Evolutionary conservation across 2,329 filamentous ascomycete genomes (phyloP).

Genomic region (Dryadomyces quercus-mongolicae): DNA sequence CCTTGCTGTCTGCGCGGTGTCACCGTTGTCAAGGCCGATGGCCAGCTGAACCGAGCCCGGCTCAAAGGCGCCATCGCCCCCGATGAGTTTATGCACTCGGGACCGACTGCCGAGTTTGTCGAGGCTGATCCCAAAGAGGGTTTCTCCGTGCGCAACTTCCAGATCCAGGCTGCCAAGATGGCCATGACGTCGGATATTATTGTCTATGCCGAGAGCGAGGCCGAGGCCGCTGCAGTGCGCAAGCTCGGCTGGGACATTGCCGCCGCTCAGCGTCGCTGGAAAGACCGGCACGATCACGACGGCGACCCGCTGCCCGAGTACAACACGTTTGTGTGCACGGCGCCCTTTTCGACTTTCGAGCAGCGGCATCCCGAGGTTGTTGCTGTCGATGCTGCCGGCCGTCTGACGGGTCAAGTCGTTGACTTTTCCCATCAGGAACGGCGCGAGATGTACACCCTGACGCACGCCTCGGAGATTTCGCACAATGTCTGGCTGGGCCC

Average conservation of each 20-base stretch:
- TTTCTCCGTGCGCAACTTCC: slow-evolving; percentile 93
- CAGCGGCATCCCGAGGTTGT: slow-evolving; percentile 57
- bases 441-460: slow-evolving; percentile 88
- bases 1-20: slow-evolving; percentile 70
- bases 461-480: slow-evolving; percentile 75
- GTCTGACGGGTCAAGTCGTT: slow-evolving; percentile 62
- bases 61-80: slow-evolving; percentile 81
- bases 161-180: slow-evolving; percentile 84
- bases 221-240: slow-evolving; percentile 42
- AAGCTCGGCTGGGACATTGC: slow-evolving; percentile 59
- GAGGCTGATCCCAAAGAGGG: slow-evolving; percentile 80
- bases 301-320: slow-evolving; percentile 50
- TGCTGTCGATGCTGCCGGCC: slow-evolving; percentile 59
- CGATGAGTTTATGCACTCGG: slow-evolving; percentile 58
- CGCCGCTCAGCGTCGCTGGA: slow-evolving; percentile 65
- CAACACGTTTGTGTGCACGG: slow-evolving; percentile 69
- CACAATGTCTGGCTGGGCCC: slow-evolving; percentile 85
- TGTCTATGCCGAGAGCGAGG: slow-evolving; percentile 59
- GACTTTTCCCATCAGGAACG: slow-evolving; percentile 88
- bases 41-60: slow-evolving; percentile 59
- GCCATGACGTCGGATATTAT: slow-evolving; percentile 85
- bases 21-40: slow-evolving; percentile 79
- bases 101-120: slow-evolving; percentile 49
- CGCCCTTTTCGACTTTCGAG: slow-evolving; percentile 61
- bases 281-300: slow-evolving; percentile 46